phyloP scores from a whole-genome alignment of 345 rosid genomes.

The Litchi chinensis region DNA sequence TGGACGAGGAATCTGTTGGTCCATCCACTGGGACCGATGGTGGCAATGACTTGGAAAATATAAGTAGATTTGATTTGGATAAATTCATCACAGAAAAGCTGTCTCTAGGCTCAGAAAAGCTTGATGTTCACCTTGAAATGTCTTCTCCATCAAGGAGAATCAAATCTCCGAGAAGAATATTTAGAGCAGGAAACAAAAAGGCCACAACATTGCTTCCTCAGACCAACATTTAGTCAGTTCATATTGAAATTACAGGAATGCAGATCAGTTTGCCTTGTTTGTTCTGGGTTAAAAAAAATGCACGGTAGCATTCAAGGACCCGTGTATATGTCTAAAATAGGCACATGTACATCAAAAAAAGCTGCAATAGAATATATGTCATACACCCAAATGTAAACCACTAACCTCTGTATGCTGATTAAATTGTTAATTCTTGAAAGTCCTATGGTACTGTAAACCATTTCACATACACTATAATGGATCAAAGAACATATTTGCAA shows the following conservation, averaged over 20 bases:
- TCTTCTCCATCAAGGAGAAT: constrained; percentile 24
- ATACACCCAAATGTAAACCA: background rate
- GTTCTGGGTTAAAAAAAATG: background rate
- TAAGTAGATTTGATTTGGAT: constrained; percentile 61
- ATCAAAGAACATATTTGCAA: background rate
- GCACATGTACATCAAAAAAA: background rate
- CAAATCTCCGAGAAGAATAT: constrained; percentile 40
- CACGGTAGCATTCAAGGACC: background rate
- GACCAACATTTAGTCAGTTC: constrained; percentile 11
- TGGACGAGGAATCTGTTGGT: constrained; percentile 16
- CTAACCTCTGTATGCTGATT: background rate
- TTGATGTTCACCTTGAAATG: constrained; percentile 52
- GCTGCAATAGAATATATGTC: background rate
- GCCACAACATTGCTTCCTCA: constrained; percentile 14
- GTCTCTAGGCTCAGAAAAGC: constrained; percentile 57
- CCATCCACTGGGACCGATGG: constrained; percentile 24
- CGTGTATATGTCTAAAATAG: constrained; percentile 2
- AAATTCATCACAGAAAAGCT: constrained; percentile 53
- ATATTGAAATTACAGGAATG: background rate
- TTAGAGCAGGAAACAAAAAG: constrained; percentile 35
- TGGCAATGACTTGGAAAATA: constrained; percentile 38
- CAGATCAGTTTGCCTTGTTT: background rate
- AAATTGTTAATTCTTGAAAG: background rate
- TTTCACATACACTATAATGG: background rate
- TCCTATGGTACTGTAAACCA: background rate